These are phyloP conservation scores for Rhipidocladum racemiflorum DNA, from an alignment of 176 grass and related monocot genomes.

Conservation along the genomic window DNA sequence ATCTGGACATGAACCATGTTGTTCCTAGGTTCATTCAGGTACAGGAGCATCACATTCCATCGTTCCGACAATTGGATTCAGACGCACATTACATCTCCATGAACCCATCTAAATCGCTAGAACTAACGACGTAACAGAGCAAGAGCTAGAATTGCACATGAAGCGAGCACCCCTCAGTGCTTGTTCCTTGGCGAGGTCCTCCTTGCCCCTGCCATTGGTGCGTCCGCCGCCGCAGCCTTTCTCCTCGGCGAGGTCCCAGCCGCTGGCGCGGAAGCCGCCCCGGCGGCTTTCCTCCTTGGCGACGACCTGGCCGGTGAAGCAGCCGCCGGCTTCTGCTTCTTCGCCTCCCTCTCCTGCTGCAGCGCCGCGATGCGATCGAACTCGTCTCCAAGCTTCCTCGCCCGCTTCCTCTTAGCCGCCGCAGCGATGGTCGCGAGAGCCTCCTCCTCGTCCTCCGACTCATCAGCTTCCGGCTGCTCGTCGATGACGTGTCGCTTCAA, in stretches of 20 bases:
- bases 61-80: neutral
- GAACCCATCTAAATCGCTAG: neutral
- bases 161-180: neutral
- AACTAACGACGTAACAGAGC: neutral
- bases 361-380: slow-evolving; percentile 60
- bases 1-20: too few relatives aligned
- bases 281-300: slow-evolving; percentile 26
- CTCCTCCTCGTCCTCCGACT: slow-evolving; percentile 26
- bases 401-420: slow-evolving; percentile 56
- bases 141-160: slow-evolving; percentile 9
- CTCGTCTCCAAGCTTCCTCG: slow-evolving; percentile 55
- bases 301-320: slow-evolving; percentile 32
- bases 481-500: slow-evolving; percentile 8
- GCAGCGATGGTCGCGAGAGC: slow-evolving; percentile 30
- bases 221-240: neutral
- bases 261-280: neutral
- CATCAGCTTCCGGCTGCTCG: slow-evolving; percentile 4
- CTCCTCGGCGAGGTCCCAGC: slow-evolving; percentile 14
- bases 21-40: neutral
- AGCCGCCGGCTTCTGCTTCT: slow-evolving; percentile 22
- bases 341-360: slow-evolving; percentile 13
- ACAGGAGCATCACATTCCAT: neutral
- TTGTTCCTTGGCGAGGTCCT: slow-evolving; percentile 43
- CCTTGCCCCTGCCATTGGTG: neutral
- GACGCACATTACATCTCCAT: neutral